phyloP scores from a whole-genome alignment of 163 green algal species.

The Scenedesmus sp. region DNA sequence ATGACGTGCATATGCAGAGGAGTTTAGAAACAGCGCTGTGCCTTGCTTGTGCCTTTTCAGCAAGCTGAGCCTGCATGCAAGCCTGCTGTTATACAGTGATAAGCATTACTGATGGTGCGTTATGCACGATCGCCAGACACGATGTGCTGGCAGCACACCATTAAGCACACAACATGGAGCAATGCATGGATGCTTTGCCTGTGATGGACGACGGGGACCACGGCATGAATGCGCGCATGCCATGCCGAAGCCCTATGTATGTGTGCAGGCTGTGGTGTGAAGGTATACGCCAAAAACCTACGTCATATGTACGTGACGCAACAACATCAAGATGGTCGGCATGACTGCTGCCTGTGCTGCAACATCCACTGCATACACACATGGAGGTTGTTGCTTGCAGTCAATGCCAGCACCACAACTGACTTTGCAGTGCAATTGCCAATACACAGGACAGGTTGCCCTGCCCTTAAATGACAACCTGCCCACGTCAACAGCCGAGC shows the following conservation, averaged over 20 bases:
- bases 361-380: neutral
- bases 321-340: neutral
- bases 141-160: too few species aligned
- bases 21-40: too few species aligned
- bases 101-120: too few species aligned
- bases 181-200: neutral
- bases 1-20: too few species aligned
- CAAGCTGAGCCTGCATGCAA: too few species aligned
- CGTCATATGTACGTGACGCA: neutral
- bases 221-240: neutral
- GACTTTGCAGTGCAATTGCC: neutral
- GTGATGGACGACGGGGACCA: neutral
- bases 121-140: too few species aligned
- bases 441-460: neutral
- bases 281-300: neutral
- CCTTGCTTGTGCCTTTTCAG: too few species aligned
- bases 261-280: neutral
- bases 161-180: neutral
- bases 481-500: too few species aligned
- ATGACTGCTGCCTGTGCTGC: neutral
- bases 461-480: too few species aligned
- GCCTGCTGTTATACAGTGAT: too few species aligned
- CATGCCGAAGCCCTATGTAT: neutral
- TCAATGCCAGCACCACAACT: neutral
- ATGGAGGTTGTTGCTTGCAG: neutral